phyloP scores from a whole-genome alignment of 2,329 filamentous ascomycete genomes.

The Fusarium musae region DNA sequence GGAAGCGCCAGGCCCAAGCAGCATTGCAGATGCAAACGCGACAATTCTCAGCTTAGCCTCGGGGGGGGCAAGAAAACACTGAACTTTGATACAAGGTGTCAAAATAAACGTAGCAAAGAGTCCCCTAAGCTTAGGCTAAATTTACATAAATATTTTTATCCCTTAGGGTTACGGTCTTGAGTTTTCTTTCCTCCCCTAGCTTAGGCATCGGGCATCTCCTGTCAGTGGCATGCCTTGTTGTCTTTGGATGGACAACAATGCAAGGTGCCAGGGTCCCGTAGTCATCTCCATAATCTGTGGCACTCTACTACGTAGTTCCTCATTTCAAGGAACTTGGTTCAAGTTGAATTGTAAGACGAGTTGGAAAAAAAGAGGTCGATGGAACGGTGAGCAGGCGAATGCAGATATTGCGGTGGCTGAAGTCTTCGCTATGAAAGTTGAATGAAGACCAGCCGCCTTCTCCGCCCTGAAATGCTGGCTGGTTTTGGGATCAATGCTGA shows the following conservation, averaged over 20 bases:
- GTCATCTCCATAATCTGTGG: constrained; percentile 30
- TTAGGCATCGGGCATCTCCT: constrained; percentile 23
- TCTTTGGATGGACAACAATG: constrained; percentile 18
- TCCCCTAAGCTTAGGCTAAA: too few relatives aligned
- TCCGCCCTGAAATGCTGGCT: constrained; percentile 17
- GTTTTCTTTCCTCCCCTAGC: too few relatives aligned
- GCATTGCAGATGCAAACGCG: background rate
- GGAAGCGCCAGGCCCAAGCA: constrained; percentile 19
- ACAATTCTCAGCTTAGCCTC: background rate
- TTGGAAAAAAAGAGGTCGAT: constrained; percentile 18
- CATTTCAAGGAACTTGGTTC: constrained; percentile 13
- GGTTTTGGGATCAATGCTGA: constrained; percentile 22
- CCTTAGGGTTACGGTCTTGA: too few relatives aligned
- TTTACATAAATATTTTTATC: too few relatives aligned
- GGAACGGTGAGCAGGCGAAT: constrained; percentile 29
- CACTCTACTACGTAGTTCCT: constrained; percentile 17
- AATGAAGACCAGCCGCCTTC: constrained; percentile 10
- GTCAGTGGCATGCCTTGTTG: constrained; percentile 9
- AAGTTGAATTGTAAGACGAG: constrained; percentile 11
- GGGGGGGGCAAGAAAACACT: too few relatives aligned
- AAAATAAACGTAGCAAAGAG: too few relatives aligned
- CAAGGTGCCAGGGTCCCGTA: constrained; percentile 26
- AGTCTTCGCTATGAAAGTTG: constrained; percentile 8
- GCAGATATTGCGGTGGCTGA: constrained; percentile 26
- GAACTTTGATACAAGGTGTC: too few relatives aligned